Evolutionary conservation across 768 basidiomycete species (phyloP), one percentile per base, ranked within the genome.

Genomic region (Boletus rubropictus): DNA sequence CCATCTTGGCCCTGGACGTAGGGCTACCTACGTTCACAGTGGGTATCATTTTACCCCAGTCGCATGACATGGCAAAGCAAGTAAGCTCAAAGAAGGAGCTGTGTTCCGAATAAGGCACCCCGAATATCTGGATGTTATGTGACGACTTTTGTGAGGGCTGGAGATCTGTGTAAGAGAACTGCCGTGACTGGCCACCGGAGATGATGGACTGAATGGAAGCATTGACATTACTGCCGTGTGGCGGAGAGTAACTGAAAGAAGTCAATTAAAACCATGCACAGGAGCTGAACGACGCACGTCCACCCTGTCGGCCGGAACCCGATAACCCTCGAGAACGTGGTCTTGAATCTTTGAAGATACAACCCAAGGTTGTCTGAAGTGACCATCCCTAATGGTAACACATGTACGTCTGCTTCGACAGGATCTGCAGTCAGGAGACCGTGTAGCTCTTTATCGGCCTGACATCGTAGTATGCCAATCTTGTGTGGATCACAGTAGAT

Each of bases 261-360:
- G 25, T 62, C 39, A 55, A 38, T 25, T 17, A 39, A 41, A 28
- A 15, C 3, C 21, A 36, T 25, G 4, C 6, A 29, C 21, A 2
- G 4, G 7, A 3, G 6, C 4, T 21, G 9, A 38, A 35, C 10
- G 33, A 77, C 89, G 62, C 50, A 96, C 81, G 90, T 89, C 95
- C 95, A 98, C 29, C 96, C 96, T 0, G 96, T 98, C 0, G 96
- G 96, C 48, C 94, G 71, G 55, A 98, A 87, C 0, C 86, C 94
- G 11, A 96, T 73, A 1, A 80, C 79, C 44, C 78, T 81, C 39
- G 74, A 77, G 61, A 85, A 98, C 11, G 69, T 73, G 5, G 81
- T 81, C 44, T 84, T 79, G 60, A 83, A 90, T 6, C 80, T 80
- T 35, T 82, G 80, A 18, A 89, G 69, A 59, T 99, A 98, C 3